phyloP scores from a whole-genome alignment of 306 rosid genomes.

The Comarum palustre region DNA sequence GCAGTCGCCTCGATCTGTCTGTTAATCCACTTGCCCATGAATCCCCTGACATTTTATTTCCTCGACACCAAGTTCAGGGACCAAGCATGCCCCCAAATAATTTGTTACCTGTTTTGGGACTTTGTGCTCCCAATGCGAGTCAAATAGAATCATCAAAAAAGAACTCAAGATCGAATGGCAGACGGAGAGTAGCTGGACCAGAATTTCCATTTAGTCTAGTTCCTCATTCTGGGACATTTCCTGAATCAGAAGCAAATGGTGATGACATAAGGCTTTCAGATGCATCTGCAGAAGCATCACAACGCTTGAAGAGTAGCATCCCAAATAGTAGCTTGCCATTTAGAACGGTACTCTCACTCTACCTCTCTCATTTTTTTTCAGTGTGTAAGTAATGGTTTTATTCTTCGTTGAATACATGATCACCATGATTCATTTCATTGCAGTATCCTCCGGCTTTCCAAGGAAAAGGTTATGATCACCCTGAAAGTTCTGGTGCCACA shows the following conservation, averaged over 20 bases:
- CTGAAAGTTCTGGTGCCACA: slow-evolving; percentile 47
- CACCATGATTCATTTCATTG: slow-evolving; percentile 16
- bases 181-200: slow-evolving; percentile 63
- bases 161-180: slow-evolving; percentile 62
- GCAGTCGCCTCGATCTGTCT: slow-evolving; percentile 51
- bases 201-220: slow-evolving; percentile 92
- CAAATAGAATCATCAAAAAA: slow-evolving; percentile 58
- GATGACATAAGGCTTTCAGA: slow-evolving; percentile 52
- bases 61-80: slow-evolving; percentile 53
- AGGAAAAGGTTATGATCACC: slow-evolving; percentile 46
- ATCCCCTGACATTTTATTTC: slow-evolving; percentile 52
- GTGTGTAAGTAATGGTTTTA: background rate
- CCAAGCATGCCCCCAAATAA: slow-evolving; percentile 36
- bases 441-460: slow-evolving; percentile 52
- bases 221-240: slow-evolving; percentile 54
- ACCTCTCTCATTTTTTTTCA: background rate
- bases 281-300: slow-evolving; percentile 46
- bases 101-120: slow-evolving; percentile 87
- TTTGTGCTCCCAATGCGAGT: slow-evolving; percentile 84
- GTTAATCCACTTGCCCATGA: slow-evolving; percentile 46
- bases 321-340: slow-evolving; percentile 54
- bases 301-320: slow-evolving; percentile 53
- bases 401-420: slow-evolving; percentile 14
- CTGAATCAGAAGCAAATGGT: slow-evolving; percentile 54
- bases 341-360: slow-evolving; percentile 49